Base-by-base conservation (phyloP, 1,284 basidiomycete genomes). In the Fomitopsis schrenkii region DNA sequence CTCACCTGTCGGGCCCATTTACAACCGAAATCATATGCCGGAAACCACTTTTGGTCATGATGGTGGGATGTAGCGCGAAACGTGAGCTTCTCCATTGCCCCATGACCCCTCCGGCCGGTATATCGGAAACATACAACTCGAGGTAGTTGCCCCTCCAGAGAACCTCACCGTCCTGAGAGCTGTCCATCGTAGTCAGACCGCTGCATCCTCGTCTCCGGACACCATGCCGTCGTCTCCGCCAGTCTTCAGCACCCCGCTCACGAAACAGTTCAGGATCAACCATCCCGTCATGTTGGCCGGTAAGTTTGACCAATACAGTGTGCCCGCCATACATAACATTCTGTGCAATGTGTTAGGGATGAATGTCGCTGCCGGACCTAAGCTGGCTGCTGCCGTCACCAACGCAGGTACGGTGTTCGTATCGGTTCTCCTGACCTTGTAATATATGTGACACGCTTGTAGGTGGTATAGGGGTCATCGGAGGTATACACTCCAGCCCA, bases 401-500 rank as follows among this genome's bases (percentile, higher is more conserved):
- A 93, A 94, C 70, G 84, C 91, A 55, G 88, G 88, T 79, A 64
- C 4, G 46, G 71, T 64, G 15, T 12, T 12, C 35, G 9, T 33
- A 41, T 44, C 38, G 9, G 38, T 15, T 33, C 22, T 40, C 5
- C 9, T 30, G 55, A 28, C 22, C 1, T 28, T 56, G 22, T 42
- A 36, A 17, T 30, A 45, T 42, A 44, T 59, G 30, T 30, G 35
- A 26, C 30, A 14, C 30, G 5, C 45, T 40, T 44, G 3, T 22
- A 83, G 85, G 87, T 62, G 93, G 92, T 7, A 85, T 95, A 64
- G 93, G 93, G 26, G 90, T 93, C 66, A 93, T 95, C 64, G 93
- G 93, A 5, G 92, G 93, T 44, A 75, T 94, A 41, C 82, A 84
- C 44, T 86, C 87, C 69, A 88, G 80, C 64, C 88, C 90, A 14